Evolutionary conservation across 805 yeast genomes (phyloP).

Genomic region (Ogataea nonfermentans): DNA sequence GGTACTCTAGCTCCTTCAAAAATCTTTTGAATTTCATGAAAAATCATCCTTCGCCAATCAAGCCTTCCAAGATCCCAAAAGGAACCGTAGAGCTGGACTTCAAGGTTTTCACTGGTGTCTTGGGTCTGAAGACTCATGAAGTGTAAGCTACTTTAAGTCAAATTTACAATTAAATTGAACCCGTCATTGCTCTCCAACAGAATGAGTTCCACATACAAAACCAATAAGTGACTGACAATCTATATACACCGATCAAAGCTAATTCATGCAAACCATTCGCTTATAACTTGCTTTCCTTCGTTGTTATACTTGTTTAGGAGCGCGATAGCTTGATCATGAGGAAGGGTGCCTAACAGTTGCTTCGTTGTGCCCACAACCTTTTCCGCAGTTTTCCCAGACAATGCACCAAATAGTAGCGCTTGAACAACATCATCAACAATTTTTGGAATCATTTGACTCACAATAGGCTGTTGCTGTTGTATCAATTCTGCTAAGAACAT

Average conservation of each 20-base stretch:
- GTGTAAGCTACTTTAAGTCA: slow-evolving; percentile 1
- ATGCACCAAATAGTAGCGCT: slow-evolving; percentile 66
- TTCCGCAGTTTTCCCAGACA: slow-evolving; percentile 71
- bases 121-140: slow-evolving; percentile 12
- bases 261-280: slow-evolving; percentile 29
- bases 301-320: slow-evolving; percentile 61
- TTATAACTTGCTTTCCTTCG: slow-evolving; percentile 55
- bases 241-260: slow-evolving; percentile 5
- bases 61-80: slow-evolving; percentile 33
- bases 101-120: slow-evolving; percentile 14
- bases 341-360: slow-evolving; percentile 58
- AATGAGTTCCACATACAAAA: slow-evolving; percentile 4
- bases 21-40: slow-evolving; percentile 28
- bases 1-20: slow-evolving; percentile 29
- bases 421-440: slow-evolving; percentile 69
- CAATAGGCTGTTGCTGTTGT: slow-evolving; percentile 59
- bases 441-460: slow-evolving; percentile 51
- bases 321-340: slow-evolving; percentile 66
- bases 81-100: slow-evolving; percentile 28
- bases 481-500: slow-evolving; percentile 71
- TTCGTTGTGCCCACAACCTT: slow-evolving; percentile 61
- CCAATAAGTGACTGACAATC: slow-evolving; percentile 1
- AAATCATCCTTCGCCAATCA: slow-evolving; percentile 33
- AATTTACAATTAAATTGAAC: neutral
- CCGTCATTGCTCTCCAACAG: slow-evolving; percentile 4